Percentiles rank a stretch among this genome's conserved stretches.
Evolutionary conservation across 2,329 filamentous ascomycete species (phyloP).

Genomic region (Immersiporthe knoxdaviesiana): DNA sequence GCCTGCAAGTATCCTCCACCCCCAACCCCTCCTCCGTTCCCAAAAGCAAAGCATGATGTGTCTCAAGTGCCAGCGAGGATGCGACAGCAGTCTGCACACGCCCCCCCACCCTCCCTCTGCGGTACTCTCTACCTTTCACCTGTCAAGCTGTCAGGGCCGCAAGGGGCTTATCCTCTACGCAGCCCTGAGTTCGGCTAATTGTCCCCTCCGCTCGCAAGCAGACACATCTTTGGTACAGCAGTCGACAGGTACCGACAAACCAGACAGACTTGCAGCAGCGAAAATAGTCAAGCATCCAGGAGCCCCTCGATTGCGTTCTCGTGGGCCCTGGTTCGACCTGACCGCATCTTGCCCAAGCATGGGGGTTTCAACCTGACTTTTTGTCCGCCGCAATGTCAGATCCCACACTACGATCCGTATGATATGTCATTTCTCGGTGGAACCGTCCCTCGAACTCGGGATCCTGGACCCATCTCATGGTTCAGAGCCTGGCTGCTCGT

Average conservation of each 20-base stretch:
- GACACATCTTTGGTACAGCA: background rate
- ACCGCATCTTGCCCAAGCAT: conserved; percentile 18
- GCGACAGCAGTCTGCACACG: conserved; percentile 1
- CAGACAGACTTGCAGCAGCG: background rate
- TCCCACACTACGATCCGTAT: conserved; percentile 20
- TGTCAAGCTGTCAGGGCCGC: conserved; percentile 6
- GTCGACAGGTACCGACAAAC: background rate
- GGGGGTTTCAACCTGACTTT: conserved; percentile 14
- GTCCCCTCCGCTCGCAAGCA: conserved; percentile 1
- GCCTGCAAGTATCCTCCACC: background rate
- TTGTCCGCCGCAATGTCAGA: conserved; percentile 27
- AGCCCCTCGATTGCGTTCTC: background rate
- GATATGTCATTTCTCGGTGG: conserved; percentile 25
- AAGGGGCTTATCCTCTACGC: conserved; percentile 6
- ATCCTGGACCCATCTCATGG: conserved; percentile 10
- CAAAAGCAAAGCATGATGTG: background rate
- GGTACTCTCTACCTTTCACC: conserved; percentile 3
- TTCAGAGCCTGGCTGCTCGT: conserved; percentile 6
- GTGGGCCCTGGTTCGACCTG: conserved; percentile 10
- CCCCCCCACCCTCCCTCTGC: conserved; percentile 4
- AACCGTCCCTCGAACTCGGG: conserved; percentile 12
- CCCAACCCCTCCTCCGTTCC: too few relatives aligned
- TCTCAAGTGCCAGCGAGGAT: background rate
- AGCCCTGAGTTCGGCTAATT: background rate
- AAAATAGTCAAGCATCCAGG: background rate